A percentile compares a stretch with the other conserved stretches of the same genome.
phyloP scores from a whole-genome alignment of 2,329 filamentous ascomycete species.

The Aspergillus pseudoterreus region DNA sequence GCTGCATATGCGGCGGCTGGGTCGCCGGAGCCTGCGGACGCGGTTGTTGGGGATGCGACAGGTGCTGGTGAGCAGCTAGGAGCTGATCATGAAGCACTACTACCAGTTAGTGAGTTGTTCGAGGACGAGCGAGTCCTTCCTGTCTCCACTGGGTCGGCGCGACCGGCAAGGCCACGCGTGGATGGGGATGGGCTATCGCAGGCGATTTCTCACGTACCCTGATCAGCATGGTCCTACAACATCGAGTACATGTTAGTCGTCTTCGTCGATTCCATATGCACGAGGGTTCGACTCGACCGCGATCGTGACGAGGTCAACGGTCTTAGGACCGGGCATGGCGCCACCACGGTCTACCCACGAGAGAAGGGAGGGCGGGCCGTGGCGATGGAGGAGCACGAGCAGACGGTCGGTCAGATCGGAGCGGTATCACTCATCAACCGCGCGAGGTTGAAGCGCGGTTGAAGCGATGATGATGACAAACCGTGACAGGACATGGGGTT shows the following conservation, averaged over 20 bases:
- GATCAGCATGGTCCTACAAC: conserved; percentile 42
- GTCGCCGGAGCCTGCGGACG: conserved; percentile 41
- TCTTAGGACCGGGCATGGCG: not conserved
- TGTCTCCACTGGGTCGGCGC: not conserved
- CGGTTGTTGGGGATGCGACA: conserved; percentile 41
- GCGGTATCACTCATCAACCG: not conserved
- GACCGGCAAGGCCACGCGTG: conserved; percentile 16
- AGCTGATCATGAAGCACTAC: conserved; percentile 62
- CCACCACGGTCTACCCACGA: no score
- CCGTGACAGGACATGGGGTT: conserved; percentile 19
- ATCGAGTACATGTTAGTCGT: not conserved
- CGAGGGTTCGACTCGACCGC: not conserved
- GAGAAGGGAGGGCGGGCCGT: no score
- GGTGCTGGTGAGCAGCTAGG: conserved; percentile 47
- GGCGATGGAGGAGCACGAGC: not conserved
- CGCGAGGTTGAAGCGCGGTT: conserved; percentile 8
- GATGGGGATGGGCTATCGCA: conserved; percentile 5
- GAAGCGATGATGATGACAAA: conserved; percentile 39
- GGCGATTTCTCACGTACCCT: conserved; percentile 41
- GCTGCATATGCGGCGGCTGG: conserved; percentile 38
- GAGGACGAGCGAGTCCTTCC: not conserved
- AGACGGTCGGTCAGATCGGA: not conserved
- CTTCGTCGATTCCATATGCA: not conserved
- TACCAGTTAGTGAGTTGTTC: conserved; percentile 4
- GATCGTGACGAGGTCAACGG: not conserved